Conservation (phyloP, 768 basidiomycete genomes). For the Russula griseocarnosa region DNA sequence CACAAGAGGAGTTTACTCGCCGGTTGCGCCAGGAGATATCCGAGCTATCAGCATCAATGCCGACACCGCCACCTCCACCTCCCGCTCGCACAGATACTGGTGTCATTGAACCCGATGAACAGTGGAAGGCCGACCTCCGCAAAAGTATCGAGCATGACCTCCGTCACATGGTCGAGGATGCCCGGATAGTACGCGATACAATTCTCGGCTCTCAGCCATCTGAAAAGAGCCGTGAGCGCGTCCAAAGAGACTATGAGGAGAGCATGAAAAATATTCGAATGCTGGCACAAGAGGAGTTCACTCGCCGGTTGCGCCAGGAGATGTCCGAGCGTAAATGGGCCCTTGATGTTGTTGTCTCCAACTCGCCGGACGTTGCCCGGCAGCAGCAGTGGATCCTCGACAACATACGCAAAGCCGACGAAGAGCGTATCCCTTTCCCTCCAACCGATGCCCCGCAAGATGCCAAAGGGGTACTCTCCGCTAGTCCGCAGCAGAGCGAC, state of each 20-base stretch:
- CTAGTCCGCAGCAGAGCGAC: no score
- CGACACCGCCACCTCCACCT: slow-evolving; percentile 17
- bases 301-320: slow-evolving; percentile 16
- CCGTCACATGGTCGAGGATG: slow-evolving; percentile 23
- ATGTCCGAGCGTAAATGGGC: slow-evolving; percentile 27
- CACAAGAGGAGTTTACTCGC: slow-evolving; percentile 25
- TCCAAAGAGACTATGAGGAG: slow-evolving; percentile 13
- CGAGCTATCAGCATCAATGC: no score
- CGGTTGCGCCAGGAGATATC: slow-evolving; percentile 21
- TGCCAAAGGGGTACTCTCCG: no score
- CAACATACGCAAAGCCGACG: no score
- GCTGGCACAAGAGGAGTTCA: slow-evolving; percentile 27
- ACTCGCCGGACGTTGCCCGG: slow-evolving; percentile 26
- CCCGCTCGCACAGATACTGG: slow-evolving; percentile 17
- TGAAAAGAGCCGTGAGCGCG: slow-evolving; percentile 17
- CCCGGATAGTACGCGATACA: slow-evolving; percentile 14
- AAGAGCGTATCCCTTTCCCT: no score
- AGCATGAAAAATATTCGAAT: slow-evolving; percentile 23
- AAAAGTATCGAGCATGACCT: slow-evolving; percentile 25
- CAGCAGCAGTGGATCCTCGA: slow-evolving; percentile 29
- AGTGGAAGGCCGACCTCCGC: slow-evolving; percentile 25
- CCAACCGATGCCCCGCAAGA: no score
- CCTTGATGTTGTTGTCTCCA: slow-evolving; percentile 14
- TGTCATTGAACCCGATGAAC: slow-evolving; percentile 24
- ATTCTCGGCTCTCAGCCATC: slow-evolving; percentile 8